Percentiles rank a stretch among this genome's conserved stretches.
Conservation (phyloP, 2,329 filamentous ascomycete genomes). For the Fusarium euwallaceae region DNA sequence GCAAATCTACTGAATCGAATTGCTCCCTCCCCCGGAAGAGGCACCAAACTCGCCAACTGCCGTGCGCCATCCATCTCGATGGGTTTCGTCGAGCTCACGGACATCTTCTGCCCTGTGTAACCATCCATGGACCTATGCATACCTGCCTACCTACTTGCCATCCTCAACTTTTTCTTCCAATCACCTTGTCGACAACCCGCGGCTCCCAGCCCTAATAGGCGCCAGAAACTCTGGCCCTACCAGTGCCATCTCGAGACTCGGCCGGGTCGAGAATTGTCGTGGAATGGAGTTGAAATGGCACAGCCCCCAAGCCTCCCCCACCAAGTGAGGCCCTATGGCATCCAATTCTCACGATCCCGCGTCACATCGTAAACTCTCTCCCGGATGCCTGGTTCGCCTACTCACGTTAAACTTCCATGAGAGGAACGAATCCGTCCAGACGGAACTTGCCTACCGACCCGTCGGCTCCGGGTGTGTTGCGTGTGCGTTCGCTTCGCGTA, state of each 20-base stretch:
- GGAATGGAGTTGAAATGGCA: constrained; percentile 16
- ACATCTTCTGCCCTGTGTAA: constrained; percentile 7
- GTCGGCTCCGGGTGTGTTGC: constrained; percentile 1
- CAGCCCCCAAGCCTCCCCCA: constrained; percentile 2
- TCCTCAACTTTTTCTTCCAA: constrained; percentile 1
- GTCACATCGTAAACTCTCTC: background rate
- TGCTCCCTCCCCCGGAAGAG: constrained; percentile 19
- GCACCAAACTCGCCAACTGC: constrained; percentile 28
- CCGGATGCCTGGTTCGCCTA: background rate
- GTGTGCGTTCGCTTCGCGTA: background rate
- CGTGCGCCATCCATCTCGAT: constrained; percentile 13
- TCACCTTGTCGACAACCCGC: background rate
- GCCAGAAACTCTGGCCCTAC: background rate
- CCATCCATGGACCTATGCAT: constrained; percentile 3
- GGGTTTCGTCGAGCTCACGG: background rate
- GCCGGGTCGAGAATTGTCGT: constrained; percentile 25
- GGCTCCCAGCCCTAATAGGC: constrained; percentile 7
- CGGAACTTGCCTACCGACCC: constrained; percentile 6
- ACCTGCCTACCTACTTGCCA: background rate
- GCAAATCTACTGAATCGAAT: constrained; percentile 16
- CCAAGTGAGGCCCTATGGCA: background rate
- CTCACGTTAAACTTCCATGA: background rate
- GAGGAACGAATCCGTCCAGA: background rate
- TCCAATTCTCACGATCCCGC: background rate
- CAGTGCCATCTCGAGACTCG: constrained; percentile 2